phyloP scores from a whole-genome alignment of 495 filamentous ascomycete genomes.

The Penicillium macrosclerotiorum region DNA sequence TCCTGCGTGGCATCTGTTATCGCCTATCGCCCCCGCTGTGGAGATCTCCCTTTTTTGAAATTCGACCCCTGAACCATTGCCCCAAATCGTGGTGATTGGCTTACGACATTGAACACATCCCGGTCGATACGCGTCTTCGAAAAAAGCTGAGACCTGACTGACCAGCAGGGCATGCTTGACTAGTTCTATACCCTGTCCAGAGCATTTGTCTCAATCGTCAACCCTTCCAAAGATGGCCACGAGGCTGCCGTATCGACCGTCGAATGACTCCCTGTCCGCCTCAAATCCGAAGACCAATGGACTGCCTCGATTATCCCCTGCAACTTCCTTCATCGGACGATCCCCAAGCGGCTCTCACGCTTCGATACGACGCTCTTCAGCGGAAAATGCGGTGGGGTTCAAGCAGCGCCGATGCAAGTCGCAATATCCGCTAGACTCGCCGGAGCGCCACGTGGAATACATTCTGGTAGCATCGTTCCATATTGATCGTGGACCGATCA shows the following conservation, averaged over 20 bases:
- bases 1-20: constrained; percentile 15
- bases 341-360: constrained; percentile 49
- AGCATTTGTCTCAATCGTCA: constrained; percentile 14
- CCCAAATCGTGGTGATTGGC: constrained; percentile 2
- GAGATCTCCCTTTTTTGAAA: constrained; percentile 29
- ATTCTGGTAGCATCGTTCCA: constrained; percentile 98
- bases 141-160: constrained; percentile 2
- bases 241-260: constrained; percentile 45
- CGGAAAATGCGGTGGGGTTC: constrained; percentile 41
- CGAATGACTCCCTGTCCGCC: constrained; percentile 33
- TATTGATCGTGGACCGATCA: constrained; percentile 90
- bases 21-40: constrained; percentile 34
- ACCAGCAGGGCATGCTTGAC: constrained; percentile 15
- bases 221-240: constrained; percentile 37
- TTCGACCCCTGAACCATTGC: constrained; percentile 16
- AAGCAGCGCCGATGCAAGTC: constrained; percentile 62
- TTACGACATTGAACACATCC: constrained; percentile 1
- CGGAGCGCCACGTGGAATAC: constrained; percentile 96
- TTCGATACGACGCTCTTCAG: constrained; percentile 43
- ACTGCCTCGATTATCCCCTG: constrained; percentile 56
- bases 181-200: constrained; percentile 6
- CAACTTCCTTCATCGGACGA: constrained; percentile 51
- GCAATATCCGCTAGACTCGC: constrained; percentile 76
- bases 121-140: not conserved
- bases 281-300: constrained; percentile 48